phyloP scores from a whole-genome alignment of 2,329 filamentous ascomycete species.

The Pseudophaeomoniella oleicola region DNA sequence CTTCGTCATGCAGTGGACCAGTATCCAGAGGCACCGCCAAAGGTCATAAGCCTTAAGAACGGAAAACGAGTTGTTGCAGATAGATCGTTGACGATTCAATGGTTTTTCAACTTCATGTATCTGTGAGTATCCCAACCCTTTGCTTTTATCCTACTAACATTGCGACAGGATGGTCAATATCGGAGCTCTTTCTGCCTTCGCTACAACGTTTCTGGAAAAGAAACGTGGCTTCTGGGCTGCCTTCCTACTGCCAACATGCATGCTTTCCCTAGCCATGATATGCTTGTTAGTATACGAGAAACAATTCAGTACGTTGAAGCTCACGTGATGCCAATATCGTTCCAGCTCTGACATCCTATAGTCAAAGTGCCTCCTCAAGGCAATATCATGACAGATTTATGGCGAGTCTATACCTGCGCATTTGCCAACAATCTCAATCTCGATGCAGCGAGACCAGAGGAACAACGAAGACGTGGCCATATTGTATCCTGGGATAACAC shows the following conservation, averaged over 20 bases:
- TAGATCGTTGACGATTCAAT: conserved; percentile 19
- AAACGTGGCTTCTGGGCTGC: conserved; percentile 10
- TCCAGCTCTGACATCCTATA: too few relatives aligned
- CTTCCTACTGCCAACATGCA: conserved; percentile 9
- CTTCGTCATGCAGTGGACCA: conserved; percentile 17
- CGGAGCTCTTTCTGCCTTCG: conserved; percentile 5
- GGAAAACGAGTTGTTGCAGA: conserved; percentile 21
- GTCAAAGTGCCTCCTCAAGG: conserved; percentile 5
- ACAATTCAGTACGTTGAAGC: conserved; percentile 3
- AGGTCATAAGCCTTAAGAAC: conserved; percentile 11
- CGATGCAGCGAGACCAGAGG: conserved; percentile 5
- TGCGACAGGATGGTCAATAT: conserved; percentile 8
- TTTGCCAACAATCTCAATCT: conserved; percentile 4
- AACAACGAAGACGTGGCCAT: not conserved
- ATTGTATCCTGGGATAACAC: conserved; percentile 6
- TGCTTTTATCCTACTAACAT: not conserved
- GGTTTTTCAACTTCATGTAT: conserved; percentile 24
- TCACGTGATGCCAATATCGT: too few relatives aligned
- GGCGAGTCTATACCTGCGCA: conserved; percentile 4
- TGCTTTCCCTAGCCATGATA: conserved; percentile 6
- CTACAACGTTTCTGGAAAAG: conserved; percentile 9
- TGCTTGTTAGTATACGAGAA: conserved; percentile 4
- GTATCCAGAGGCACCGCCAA: conserved; percentile 13
- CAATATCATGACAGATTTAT: conserved; percentile 4
- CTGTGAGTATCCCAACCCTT: conserved; percentile 13